Conservation (phyloP, 805 yeast genomes). For the Candida chilensis region DNA sequence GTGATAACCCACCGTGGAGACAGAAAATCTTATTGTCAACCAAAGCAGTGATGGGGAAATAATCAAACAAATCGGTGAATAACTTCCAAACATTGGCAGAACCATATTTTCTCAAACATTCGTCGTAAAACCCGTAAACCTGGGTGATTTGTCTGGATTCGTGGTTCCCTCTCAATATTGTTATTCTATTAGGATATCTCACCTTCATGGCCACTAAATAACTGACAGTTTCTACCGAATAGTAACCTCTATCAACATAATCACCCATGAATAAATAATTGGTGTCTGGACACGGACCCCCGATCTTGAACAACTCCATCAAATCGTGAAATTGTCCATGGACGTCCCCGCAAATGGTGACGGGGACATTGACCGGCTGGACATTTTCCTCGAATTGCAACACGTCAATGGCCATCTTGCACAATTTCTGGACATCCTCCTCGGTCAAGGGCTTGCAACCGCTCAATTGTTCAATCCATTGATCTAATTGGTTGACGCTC, state of each 20-base stretch:
- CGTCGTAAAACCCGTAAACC: constrained; percentile 93
- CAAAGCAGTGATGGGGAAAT: constrained; percentile 87
- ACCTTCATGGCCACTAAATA: constrained; percentile 87
- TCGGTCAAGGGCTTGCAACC: constrained; percentile 79
- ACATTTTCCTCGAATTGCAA: constrained; percentile 89
- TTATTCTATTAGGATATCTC: constrained; percentile 84
- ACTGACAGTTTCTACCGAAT: constrained; percentile 87
- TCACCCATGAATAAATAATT: constrained; percentile 44
- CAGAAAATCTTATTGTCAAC: constrained; percentile 89
- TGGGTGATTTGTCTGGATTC: constrained; percentile 95
- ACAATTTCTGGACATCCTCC: constrained; percentile 67
- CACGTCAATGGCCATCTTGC: constrained; percentile 88
- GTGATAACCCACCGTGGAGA: constrained; percentile 91
- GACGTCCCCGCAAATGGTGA: constrained; percentile 94
- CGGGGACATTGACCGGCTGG: constrained; percentile 92
- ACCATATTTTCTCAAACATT: constrained; percentile 89
- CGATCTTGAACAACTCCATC: constrained; percentile 87
- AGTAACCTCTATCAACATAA: constrained; percentile 83
- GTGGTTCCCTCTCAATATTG: constrained; percentile 90
- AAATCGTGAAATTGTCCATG: constrained; percentile 96
- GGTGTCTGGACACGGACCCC: constrained; percentile 48
- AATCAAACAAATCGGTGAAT: constrained; percentile 87
- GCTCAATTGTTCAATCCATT: constrained; percentile 76
- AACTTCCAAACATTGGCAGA: constrained; percentile 89
- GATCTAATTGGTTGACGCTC: constrained; percentile 64